Percentiles rank a stretch among this genome's conserved stretches.
Conservation (phyloP, 2,329 filamentous ascomycete species). For the Dactylellina sp. region DNA sequence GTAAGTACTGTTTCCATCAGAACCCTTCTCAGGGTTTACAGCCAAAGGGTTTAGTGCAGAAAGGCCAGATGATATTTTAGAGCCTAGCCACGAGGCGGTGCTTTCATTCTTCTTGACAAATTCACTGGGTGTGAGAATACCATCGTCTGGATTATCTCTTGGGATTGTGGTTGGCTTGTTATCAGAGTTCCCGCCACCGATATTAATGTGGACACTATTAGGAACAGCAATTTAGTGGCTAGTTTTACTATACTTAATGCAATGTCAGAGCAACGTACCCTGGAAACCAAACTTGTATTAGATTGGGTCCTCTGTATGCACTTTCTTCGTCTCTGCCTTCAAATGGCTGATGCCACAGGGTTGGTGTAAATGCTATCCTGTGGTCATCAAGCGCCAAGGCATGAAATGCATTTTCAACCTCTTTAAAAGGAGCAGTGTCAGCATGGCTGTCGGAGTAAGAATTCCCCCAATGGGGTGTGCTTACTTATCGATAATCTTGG, state of each 20-base stretch:
- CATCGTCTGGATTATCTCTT: conserved; percentile 45
- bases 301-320: conserved; percentile 37
- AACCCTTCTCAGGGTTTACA: conserved; percentile 29
- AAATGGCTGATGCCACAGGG: conserved; percentile 67
- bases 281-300: conserved; percentile 53
- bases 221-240: conserved; percentile 67
- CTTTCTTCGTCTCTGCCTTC: conserved; percentile 59
- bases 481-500: conserved; percentile 44
- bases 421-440: conserved; percentile 53
- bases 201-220: conserved; percentile 68
- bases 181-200: conserved; percentile 66
- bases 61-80: conserved; percentile 34
- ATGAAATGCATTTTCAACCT: conserved; percentile 64
- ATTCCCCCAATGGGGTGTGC: too few species aligned
- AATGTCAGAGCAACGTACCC: conserved; percentile 23
- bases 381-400: conserved; percentile 64
- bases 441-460: too few species aligned
- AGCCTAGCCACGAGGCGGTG: conserved; percentile 13
- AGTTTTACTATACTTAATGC: background rate
- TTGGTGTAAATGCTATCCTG: conserved; percentile 67
- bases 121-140: conserved; percentile 37
- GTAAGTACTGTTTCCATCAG: conserved; percentile 27
- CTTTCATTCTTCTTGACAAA: conserved; percentile 51
- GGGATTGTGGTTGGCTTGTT: conserved; percentile 45
- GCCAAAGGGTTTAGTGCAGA: conserved; percentile 40